Base-by-base conservation (phyloP, 139 green algal species). In the Tetradesmus lagerheimii region DNA sequence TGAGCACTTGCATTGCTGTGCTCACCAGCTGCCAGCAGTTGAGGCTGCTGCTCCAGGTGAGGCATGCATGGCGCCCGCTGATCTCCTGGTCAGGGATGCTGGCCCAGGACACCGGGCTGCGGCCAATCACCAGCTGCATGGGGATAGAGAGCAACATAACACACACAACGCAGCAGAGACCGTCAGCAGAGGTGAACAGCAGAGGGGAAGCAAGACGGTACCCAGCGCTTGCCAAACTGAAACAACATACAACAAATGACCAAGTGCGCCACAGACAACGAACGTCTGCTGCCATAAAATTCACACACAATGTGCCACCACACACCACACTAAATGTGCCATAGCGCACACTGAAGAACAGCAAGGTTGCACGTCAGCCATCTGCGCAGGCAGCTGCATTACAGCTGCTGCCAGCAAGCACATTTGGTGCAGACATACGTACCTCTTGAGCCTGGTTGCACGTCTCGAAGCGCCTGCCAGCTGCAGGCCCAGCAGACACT, bases 11-110 rank as follows among this genome's bases (percentile, higher is more conserved):
- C n/a, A n/a, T n/a, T n/a, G 45, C 45, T 9, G 45, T 57, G 45
- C 74, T 79, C 62, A 89, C 83, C 75, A 88, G 43, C 53, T 90
- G 47, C 80, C 81, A 92, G 71, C 83, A 87, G 37, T 66, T 29
- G 16, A 50, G 8, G 12, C 20, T 84, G 15, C 37, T 35, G 62
- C 91, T 91, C 94, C 94, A 98, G 23, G 77, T 53, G 57, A 98
- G 64, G 16, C 89, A 47, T 0, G 91, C 90, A 75, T 98, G 96
- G 29, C 85, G 85, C 6, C 96, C 92, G 4, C 93, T 96, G 3
- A 98, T 90, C 91, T 98, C 96, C 14, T 92, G 93, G 90, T 98
- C 96, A 18, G 91, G 45, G 6, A 98, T 84, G 20, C 85, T 45
- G 20, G 97, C 86, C 12, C 81, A 86, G 31, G 93, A 93, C 50